Percentiles rank a stretch among this genome's conserved stretches.
Evolutionary conservation across 2,329 filamentous ascomycete species (phyloP).

Genomic region (Elsinoe batatas): DNA sequence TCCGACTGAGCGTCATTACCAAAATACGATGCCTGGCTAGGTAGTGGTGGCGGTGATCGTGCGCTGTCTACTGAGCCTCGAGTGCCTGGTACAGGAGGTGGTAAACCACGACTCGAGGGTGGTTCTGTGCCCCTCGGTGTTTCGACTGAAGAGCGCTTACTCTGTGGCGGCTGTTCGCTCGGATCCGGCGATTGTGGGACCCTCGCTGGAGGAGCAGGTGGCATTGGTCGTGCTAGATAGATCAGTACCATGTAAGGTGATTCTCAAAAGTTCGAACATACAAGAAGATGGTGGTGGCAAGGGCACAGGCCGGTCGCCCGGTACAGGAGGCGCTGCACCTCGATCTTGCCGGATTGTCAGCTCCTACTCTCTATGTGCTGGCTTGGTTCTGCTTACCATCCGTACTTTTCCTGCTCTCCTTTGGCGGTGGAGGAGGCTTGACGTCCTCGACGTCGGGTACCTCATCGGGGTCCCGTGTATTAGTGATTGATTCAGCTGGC

Average conservation of each 20-base stretch:
- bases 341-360: conserved; percentile 19
- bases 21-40: conserved; percentile 33
- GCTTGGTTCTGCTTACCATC: conserved; percentile 36
- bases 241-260: conserved; percentile 6
- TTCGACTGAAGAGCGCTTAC: conserved; percentile 34
- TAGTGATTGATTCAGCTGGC: conserved; percentile 32
- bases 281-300: conserved; percentile 34
- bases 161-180: conserved; percentile 20
- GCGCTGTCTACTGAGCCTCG: conserved; percentile 15
- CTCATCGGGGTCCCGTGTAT: conserved; percentile 35
- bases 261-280: conserved; percentile 19
- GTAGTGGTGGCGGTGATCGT: conserved; percentile 22
- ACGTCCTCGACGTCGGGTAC: conserved; percentile 48
- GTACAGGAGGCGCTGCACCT: conserved; percentile 25
- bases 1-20: conserved; percentile 28
- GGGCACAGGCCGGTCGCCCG: conserved; percentile 32
- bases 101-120: conserved; percentile 21
- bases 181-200: conserved; percentile 49
- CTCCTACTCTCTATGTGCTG: no score
- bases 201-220: conserved; percentile 44
- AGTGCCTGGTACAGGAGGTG: conserved; percentile 27
- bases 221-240: conserved; percentile 51
- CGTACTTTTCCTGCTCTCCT: conserved; percentile 27
- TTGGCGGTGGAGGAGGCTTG: conserved; percentile 33
- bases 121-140: conserved; percentile 22